Evolutionary conservation across 805 yeast species (phyloP).

Genomic region (Komagataella mondaviorum): DNA sequence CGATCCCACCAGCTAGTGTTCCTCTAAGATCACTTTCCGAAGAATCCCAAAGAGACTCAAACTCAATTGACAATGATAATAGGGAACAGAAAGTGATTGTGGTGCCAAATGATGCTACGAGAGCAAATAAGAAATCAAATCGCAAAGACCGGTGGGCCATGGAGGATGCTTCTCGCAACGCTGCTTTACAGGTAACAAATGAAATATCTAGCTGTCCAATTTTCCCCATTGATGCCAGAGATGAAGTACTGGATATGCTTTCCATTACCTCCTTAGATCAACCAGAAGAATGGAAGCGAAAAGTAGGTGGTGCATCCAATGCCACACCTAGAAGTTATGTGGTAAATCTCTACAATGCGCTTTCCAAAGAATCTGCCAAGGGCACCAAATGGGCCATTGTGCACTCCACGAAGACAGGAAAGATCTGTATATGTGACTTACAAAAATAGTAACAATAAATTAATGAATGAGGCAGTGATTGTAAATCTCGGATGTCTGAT

Average conservation of each 20-base stretch:
- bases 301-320: constrained; percentile 72
- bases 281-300: constrained; percentile 73
- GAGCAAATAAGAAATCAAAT: constrained; percentile 62
- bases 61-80: constrained; percentile 13
- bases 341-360: constrained; percentile 53
- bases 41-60: constrained; percentile 3
- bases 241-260: constrained; percentile 78
- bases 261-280: constrained; percentile 61
- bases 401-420: constrained; percentile 67
- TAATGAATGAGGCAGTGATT: neutral
- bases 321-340: constrained; percentile 74
- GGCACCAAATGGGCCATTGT: constrained; percentile 68
- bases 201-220: constrained; percentile 57
- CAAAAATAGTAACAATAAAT: constrained; percentile 35
- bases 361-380: constrained; percentile 58
- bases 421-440: constrained; percentile 52
- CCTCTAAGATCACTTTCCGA: neutral
- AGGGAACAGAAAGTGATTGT: constrained; percentile 43
- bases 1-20: neutral
- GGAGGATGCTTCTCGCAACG: constrained; percentile 60
- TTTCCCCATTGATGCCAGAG: constrained; percentile 65
- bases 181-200: constrained; percentile 38
- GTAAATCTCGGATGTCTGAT: constrained; percentile 1
- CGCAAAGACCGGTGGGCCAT: constrained; percentile 65
- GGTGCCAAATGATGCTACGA: constrained; percentile 71